Base-by-base conservation (phyloP, 176 grass and related monocot genomes). In the Alloteropsis semialata region DNA sequence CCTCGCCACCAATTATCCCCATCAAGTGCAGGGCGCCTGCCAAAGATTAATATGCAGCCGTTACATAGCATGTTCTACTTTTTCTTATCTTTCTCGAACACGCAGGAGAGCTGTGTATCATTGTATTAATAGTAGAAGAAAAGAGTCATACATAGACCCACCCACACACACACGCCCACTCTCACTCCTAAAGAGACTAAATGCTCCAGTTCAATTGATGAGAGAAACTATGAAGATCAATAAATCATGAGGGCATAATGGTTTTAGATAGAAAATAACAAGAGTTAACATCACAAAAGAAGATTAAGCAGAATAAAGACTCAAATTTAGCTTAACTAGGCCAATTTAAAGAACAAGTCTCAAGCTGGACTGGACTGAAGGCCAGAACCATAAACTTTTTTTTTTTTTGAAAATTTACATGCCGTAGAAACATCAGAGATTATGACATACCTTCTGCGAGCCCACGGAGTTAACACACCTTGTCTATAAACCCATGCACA, bases 1-100 rank as follows among this genome's bases (percentile, higher is more conserved):
- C 96, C 96, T 85, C 92, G 80, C 96, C 92, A 98, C 92, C 92
- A 98, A 82, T 98, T 98, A 86, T 98, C 96, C 58, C 96, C 96
- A 90, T 98, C 91, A 90, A 98, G 91, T 88, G 87, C 89, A 86
- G 91, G 96, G 61, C 91, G 90, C 77, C 96, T 95, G 80, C 74
- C 54, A 49, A 76, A 77, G 24, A 65, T 46, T 77, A 80, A 49
- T 76, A 72, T 77, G 36, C 37, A 64, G 42, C 14, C 64, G 36
- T 72, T 57, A 90, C 56, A 39, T 38, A 71, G 71, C 29, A 42
- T 82, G 44, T 57, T 64, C 45, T 45, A 62, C 12, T 8, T 76
- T 80, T n/a, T n/a, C n/a, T n/a, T n/a, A n/a, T n/a, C n/a, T n/a
- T n/a, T n/a, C n/a, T n/a, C n/a, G n/a, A n/a, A n/a, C n/a, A n/a